Conservation (phyloP, 1,284 basidiomycete genomes). For the Ganoderma sp. region DNA sequence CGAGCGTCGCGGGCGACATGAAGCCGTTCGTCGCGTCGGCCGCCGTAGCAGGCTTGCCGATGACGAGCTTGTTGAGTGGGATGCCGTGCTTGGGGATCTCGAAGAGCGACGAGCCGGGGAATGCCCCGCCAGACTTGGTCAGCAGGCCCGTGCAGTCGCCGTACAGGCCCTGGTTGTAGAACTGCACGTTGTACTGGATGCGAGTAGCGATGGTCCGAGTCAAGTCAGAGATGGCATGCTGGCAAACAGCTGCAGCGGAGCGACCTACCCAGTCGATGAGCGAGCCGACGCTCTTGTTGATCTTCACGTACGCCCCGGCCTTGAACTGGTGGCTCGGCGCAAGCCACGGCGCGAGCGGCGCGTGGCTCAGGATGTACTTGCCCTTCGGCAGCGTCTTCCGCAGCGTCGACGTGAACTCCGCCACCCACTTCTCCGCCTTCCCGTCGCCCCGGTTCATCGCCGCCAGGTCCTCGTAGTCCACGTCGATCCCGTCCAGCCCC, state of each 20-base stretch:
- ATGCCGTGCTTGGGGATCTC: slow-evolving; percentile 64
- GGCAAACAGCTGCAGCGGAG: too few species aligned
- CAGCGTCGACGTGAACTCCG: slow-evolving; percentile 45
- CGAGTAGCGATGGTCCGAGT: background rate
- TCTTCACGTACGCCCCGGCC: slow-evolving; percentile 66
- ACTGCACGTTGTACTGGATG: slow-evolving; percentile 56
- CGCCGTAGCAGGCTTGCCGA: slow-evolving; percentile 60
- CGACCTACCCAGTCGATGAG: slow-evolving; percentile 45
- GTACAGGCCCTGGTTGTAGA: slow-evolving; percentile 57
- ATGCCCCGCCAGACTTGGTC: slow-evolving; percentile 36
- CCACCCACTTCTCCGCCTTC: slow-evolving; percentile 48
- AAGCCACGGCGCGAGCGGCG: slow-evolving; percentile 62
- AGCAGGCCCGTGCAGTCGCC: slow-evolving; percentile 60
- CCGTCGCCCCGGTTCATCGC: slow-evolving; percentile 49
- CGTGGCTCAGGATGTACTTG: slow-evolving; percentile 45
- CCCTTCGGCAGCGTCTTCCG: slow-evolving; percentile 42
- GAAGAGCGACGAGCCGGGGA: slow-evolving; percentile 49
- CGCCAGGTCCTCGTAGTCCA: slow-evolving; percentile 61
- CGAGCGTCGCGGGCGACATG: slow-evolving; percentile 57
- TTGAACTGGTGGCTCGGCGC: slow-evolving; percentile 50
- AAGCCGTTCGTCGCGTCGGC: slow-evolving; percentile 59
- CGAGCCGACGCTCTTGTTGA: slow-evolving; percentile 59
- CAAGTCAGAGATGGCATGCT: background rate
- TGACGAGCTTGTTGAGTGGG: slow-evolving; percentile 52
- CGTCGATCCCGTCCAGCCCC: slow-evolving; percentile 59